Evolutionary conservation across 345 rosid genomes (phyloP), one percentile per base, ranked within the genome.

Genomic region (Rhizophora apiculata): DNA sequence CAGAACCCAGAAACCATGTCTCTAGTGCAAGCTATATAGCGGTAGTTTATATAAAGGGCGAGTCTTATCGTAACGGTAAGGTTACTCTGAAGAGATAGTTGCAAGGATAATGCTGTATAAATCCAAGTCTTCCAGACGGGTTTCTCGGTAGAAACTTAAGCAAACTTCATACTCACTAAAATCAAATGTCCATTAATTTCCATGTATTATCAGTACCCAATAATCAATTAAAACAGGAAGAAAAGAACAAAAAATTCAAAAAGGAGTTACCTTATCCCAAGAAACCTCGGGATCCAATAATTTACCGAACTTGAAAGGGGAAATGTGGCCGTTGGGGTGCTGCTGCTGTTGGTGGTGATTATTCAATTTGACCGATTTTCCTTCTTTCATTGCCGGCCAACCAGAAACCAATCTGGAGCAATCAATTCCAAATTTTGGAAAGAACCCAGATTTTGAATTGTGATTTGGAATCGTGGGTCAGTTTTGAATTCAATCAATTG

Each of bases 241-340:
- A 29, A 60, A 27, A 13, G 9, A 60, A n/a, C 63, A 21, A 19
- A 5, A 60, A 20, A 15, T 60, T 15, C 46, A 32, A 60, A 10
- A 55, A 22, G 10, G 15, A 21, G n/a, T 57, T 76, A 87, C 96
- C 85, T 93, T 93, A 57, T 93, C 97, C 98, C 98, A 91, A 5
- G 97, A 83, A 52, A 94, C 93, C 36, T 90, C 94, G 4, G 96
- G 92, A 88, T 91, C 97, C 58, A 93, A 84, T 80, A 87, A 81
- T 63, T 88, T 91, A 19, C 94, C 87, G 49, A 87, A 77, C 67
- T 80, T 90, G 76, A 80, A 82, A 19, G 89, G 91, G 64, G 90
- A 85, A 60, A 88, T 75, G 87, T 91, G 96, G 58, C 84, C 92
- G 75, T 83, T 82, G 36, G 78, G 83, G 64, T 82, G 83, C 52